These are phyloP conservation scores for Neurospora tetraspora DNA, from an alignment of 495 filamentous ascomycete species.

Conservation along the genomic window DNA sequence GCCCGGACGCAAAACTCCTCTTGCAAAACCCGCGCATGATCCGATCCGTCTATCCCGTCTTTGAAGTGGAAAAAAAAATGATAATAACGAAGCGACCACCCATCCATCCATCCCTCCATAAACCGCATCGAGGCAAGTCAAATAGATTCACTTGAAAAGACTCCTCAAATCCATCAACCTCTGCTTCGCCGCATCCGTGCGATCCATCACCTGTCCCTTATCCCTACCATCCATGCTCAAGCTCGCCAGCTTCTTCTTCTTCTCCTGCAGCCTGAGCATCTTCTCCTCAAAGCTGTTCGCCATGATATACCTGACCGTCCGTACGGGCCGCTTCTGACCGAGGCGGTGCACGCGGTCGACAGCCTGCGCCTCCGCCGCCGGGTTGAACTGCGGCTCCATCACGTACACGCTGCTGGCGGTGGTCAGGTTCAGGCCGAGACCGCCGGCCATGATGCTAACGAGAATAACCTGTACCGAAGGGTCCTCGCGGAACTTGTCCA, in stretches of 20 bases:
- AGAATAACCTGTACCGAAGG: slow-evolving; percentile 65
- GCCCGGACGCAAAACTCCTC: not conserved
- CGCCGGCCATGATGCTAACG: slow-evolving; percentile 85
- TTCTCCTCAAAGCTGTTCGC: slow-evolving; percentile 83
- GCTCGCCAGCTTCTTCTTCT: slow-evolving; percentile 82
- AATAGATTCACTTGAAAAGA: slow-evolving; percentile 57
- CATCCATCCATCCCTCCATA: not conserved
- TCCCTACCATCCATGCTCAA: slow-evolving; percentile 62
- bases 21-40: not conserved
- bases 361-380: slow-evolving; percentile 87
- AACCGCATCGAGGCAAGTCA: not conserved
- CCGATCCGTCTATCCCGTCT: not conserved
- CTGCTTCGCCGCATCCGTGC: slow-evolving; percentile 63
- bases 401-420: slow-evolving; percentile 78
- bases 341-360: slow-evolving; percentile 90
- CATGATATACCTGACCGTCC: slow-evolving; percentile 82
- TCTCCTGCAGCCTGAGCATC: slow-evolving; percentile 77
- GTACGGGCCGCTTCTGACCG: slow-evolving; percentile 77
- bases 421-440: slow-evolving; percentile 85
- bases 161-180: slow-evolving; percentile 70
- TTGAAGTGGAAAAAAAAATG: not conserved
- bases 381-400: slow-evolving; percentile 98
- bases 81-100: not conserved
- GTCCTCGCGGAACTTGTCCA: slow-evolving; percentile 70
- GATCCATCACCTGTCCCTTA: slow-evolving; percentile 48